Conservation (phyloP, 2,329 filamentous ascomycete species). For the Aplosporella prunicola region DNA sequence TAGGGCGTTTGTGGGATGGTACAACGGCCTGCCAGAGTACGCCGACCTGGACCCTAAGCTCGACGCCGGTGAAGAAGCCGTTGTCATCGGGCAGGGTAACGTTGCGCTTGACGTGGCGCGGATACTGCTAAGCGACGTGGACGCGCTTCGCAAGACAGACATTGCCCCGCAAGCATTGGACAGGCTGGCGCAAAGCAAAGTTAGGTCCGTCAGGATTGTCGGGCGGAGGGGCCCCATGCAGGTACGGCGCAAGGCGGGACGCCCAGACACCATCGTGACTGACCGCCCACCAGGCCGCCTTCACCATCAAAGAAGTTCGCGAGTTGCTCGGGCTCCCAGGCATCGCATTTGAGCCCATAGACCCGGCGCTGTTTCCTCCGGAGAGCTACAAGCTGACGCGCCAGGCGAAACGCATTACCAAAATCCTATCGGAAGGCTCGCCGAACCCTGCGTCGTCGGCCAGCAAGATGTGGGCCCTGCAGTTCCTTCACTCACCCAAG, state of each 20-base stretch:
- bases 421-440: slow-evolving; percentile 71
- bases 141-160: slow-evolving; percentile 69
- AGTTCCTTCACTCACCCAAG: slow-evolving; percentile 73
- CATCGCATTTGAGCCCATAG: slow-evolving; percentile 63
- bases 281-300: slow-evolving; percentile 58
- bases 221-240: slow-evolving; percentile 84
- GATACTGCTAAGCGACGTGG: slow-evolving; percentile 68
- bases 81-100: slow-evolving; percentile 91
- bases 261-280: not conserved
- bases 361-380: slow-evolving; percentile 55
- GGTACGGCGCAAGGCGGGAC: slow-evolving; percentile 36
- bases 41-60: slow-evolving; percentile 64
- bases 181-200: slow-evolving; percentile 58
- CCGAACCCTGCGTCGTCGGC: slow-evolving; percentile 39
- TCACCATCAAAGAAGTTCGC: slow-evolving; percentile 88
- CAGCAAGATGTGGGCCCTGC: slow-evolving; percentile 68
- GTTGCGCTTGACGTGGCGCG: slow-evolving; percentile 90
- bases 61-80: slow-evolving; percentile 65
- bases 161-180: slow-evolving; percentile 80
- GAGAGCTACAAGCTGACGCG: slow-evolving; percentile 63
- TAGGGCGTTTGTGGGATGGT: slow-evolving; percentile 93
- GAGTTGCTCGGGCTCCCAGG: slow-evolving; percentile 71
- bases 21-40: slow-evolving; percentile 87
- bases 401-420: slow-evolving; percentile 65
- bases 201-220: slow-evolving; percentile 77